Evolutionary conservation across 2,329 filamentous ascomycete species (phyloP).

Genomic region (Pseudogymnoascus sp.): DNA sequence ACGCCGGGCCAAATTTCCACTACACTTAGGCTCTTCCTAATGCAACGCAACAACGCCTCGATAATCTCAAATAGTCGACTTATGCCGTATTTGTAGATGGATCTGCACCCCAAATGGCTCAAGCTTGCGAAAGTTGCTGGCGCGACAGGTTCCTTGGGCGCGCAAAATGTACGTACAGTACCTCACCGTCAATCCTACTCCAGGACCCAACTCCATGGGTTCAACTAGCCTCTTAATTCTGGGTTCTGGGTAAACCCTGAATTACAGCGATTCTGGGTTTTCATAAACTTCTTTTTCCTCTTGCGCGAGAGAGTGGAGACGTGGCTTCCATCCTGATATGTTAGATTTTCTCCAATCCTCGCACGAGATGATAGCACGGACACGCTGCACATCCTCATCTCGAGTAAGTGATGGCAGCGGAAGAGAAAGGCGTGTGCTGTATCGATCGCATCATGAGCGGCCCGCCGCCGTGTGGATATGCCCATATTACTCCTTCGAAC

Average conservation of each 20-base stretch:
- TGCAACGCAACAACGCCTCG: constrained; percentile 6
- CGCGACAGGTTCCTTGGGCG: neutral
- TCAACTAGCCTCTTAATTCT: neutral
- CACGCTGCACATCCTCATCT: constrained; percentile 5
- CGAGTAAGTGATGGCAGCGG: neutral
- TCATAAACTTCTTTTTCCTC: neutral
- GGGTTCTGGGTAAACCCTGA: constrained; percentile 1
- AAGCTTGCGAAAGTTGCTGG: neutral
- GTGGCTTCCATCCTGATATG: neutral
- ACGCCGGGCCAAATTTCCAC: neutral
- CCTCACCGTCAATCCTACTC: neutral
- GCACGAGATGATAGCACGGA: constrained; percentile 5
- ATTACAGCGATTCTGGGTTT: constrained; percentile 1
- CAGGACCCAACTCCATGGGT: constrained; percentile 1
- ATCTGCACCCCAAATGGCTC: constrained; percentile 2
- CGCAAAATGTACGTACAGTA: neutral
- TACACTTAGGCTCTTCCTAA: constrained; percentile 5
- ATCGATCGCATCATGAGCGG: constrained; percentile 4
- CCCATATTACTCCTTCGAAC: constrained; percentile 1
- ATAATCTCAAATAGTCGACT: constrained; percentile 6
- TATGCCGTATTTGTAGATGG: neutral
- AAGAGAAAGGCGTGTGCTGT: neutral
- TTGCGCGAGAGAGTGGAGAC: constrained; percentile 1
- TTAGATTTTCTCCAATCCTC: constrained; percentile 2
- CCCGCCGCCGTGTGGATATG: constrained; percentile 6